Evolutionary conservation across 345 rosid genomes (phyloP).

Genomic region (Hypericum androsaemum): DNA sequence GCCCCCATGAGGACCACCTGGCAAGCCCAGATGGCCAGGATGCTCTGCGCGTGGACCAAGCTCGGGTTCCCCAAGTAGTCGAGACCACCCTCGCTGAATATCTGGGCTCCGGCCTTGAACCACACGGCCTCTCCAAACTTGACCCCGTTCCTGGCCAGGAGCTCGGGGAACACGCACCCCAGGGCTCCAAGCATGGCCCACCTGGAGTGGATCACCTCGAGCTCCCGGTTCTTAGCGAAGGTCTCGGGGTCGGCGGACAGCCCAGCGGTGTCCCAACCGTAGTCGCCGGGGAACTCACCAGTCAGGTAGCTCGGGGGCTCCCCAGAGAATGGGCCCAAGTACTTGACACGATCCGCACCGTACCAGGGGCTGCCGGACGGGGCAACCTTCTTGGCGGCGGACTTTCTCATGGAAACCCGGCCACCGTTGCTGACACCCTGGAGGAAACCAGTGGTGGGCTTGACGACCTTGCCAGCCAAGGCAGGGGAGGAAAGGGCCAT

Average conservation of each 20-base stretch:
- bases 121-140: slow-evolving; percentile 18
- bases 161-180: slow-evolving; percentile 16
- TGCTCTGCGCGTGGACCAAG: slow-evolving; percentile 25
- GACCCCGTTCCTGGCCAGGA: slow-evolving; percentile 12
- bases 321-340: slow-evolving; percentile 18
- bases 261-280: slow-evolving; percentile 16
- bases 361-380: slow-evolving; percentile 10
- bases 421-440: neutral
- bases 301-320: slow-evolving; percentile 14
- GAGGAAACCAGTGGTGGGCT: slow-evolving; percentile 1
- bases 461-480: slow-evolving; percentile 5
- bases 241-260: slow-evolving; percentile 17
- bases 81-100: slow-evolving; percentile 16
- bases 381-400: neutral
- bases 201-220: slow-evolving; percentile 20
- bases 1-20: slow-evolving; percentile 21
- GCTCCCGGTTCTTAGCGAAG: slow-evolving; percentile 17
- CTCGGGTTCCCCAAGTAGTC: slow-evolving; percentile 21
- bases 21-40: slow-evolving; percentile 15
- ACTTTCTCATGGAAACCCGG: neutral
- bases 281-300: slow-evolving; percentile 17
- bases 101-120: slow-evolving; percentile 11
- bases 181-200: slow-evolving; percentile 25
- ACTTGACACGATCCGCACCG: slow-evolving; percentile 11
- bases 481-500: slow-evolving; percentile 7